Evolutionary conservation across 1,284 basidiomycete species (phyloP).

Genomic region (Cutaneotrichosporon spelunceum): DNA sequence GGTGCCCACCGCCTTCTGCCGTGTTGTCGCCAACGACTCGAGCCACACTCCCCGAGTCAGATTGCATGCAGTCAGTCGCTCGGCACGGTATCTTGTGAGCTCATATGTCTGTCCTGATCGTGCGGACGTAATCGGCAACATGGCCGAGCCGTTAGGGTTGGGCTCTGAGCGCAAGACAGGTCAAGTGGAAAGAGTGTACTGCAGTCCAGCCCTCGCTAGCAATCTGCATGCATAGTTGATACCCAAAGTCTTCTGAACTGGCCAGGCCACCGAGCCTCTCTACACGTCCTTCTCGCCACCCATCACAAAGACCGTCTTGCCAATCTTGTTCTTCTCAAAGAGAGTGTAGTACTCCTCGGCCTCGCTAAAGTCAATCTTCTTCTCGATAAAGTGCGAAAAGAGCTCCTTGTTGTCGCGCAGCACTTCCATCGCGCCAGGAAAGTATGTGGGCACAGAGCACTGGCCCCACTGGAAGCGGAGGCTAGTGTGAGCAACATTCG

Average conservation of each 20-base stretch:
- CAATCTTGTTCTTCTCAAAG: conserved; percentile 47
- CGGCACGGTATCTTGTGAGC: too few species aligned
- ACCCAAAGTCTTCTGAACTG: background rate
- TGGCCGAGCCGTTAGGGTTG: conserved; percentile 25
- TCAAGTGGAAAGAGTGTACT: background rate
- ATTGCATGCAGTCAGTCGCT: too few species aligned
- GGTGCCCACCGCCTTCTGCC: too few species aligned
- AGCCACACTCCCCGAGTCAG: too few species aligned
- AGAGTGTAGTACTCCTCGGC: conserved; percentile 45
- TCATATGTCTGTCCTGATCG: too few species aligned
- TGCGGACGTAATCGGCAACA: conserved; percentile 16
- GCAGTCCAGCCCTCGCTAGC: background rate
- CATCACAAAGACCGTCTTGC: conserved; percentile 47
- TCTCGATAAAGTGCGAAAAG: conserved; percentile 45
- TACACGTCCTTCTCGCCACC: background rate
- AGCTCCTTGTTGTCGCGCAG: conserved; percentile 52
- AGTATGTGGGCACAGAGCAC: conserved; percentile 77
- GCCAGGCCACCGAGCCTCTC: background rate
- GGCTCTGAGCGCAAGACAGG: background rate
- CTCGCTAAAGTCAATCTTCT: conserved; percentile 41
- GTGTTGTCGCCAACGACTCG: too few species aligned
- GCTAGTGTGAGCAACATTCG: conserved; percentile 2
- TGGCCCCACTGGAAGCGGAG: conserved; percentile 58
- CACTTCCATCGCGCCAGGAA: conserved; percentile 67
- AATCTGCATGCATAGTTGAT: background rate